Conservation (phyloP, 2,329 filamentous ascomycete species). For the Dactylellina drechsleri region DNA sequence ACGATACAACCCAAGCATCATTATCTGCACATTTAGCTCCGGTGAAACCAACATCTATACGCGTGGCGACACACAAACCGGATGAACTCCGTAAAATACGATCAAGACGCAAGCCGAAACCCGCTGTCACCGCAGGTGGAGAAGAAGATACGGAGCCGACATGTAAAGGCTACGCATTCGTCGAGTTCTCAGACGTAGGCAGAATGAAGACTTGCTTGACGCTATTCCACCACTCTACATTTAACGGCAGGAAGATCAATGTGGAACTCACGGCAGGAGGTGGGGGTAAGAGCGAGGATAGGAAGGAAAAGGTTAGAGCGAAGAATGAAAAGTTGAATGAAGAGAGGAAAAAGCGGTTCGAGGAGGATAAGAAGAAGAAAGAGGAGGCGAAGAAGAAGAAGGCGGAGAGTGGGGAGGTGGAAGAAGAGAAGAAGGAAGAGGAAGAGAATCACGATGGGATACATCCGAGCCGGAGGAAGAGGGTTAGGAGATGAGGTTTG, state of each 20-base stretch:
- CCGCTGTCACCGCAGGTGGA: not conserved
- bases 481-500: conserved; percentile 29
- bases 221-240: conserved; percentile 85
- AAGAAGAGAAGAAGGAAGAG: conserved; percentile 57
- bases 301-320: conserved; percentile 79
- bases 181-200: conserved; percentile 87
- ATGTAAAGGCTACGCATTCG: conserved; percentile 81
- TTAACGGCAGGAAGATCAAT: conserved; percentile 81
- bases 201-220: conserved; percentile 92
- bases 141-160: conserved; percentile 60
- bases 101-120: conserved; percentile 11
- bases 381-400: conserved; percentile 29
- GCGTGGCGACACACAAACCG: conserved; percentile 75
- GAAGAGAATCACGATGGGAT: conserved; percentile 54
- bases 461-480: conserved; percentile 57
- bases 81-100: conserved; percentile 63
- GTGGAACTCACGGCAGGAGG: conserved; percentile 92
- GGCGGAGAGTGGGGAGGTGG: conserved; percentile 33
- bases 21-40: conserved; percentile 81
- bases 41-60: conserved; percentile 75
- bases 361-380: conserved; percentile 46
- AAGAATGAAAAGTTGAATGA: conserved; percentile 89
- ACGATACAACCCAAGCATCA: conserved; percentile 75
- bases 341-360: conserved; percentile 62
- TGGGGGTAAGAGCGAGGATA: conserved; percentile 77